These are phyloP conservation scores for Spongospora subterranea DNA, from an alignment of 208 protist species.

Conservation along the genomic window DNA sequence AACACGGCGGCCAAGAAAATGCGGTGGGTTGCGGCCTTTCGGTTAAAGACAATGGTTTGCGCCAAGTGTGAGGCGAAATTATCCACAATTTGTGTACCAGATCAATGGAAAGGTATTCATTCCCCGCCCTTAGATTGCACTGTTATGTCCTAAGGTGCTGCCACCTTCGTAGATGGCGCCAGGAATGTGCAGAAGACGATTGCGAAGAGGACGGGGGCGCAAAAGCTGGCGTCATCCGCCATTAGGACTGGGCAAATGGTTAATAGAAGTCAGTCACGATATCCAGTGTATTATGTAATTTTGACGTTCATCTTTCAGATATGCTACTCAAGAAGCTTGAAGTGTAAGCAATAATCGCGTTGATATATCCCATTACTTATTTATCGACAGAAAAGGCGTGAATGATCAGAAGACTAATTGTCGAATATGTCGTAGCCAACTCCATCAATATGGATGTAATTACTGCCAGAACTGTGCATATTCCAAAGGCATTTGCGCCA, in stretches of 20 bases:
- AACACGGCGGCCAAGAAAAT: no score
- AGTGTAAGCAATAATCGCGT: background rate
- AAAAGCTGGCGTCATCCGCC: background rate
- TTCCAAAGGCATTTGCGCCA: constrained; percentile 46
- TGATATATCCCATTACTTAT: background rate
- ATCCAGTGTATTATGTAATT: background rate
- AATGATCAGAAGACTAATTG: background rate
- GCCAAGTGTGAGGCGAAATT: constrained; percentile 40
- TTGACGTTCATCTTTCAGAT: background rate
- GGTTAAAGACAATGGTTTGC: constrained; percentile 22
- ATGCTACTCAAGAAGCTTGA: constrained; percentile 31
- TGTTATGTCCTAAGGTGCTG: background rate
- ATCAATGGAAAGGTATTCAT: constrained; percentile 45
- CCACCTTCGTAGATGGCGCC: background rate
- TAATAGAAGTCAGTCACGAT: background rate
- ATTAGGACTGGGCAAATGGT: constrained; percentile 18
- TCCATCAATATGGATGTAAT: constrained; percentile 36
- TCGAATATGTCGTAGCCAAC: constrained; percentile 33
- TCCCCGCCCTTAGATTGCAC: background rate
- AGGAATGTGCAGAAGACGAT: constrained; percentile 49
- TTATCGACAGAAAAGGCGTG: background rate
- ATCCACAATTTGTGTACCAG: constrained; percentile 37
- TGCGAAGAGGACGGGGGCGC: background rate
- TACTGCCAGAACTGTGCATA: constrained; percentile 47
- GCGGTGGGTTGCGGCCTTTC: background rate